These are phyloP conservation scores for Yarrowia keelungensis DNA, from an alignment of 805 yeast genomes.

Conservation along the genomic window DNA sequence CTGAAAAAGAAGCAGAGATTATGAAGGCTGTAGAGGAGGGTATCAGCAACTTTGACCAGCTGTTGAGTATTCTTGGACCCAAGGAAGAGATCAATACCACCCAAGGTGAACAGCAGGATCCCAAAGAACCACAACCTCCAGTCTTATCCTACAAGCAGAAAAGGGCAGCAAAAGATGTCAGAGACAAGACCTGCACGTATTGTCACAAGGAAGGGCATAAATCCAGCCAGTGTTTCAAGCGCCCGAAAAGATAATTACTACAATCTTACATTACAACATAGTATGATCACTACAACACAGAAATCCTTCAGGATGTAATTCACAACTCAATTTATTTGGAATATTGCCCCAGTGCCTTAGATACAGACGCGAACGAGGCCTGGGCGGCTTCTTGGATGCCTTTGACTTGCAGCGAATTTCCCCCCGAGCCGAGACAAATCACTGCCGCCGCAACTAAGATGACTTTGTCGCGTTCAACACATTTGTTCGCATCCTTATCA, in stretches of 20 bases:
- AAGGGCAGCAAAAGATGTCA: slow-evolving; percentile 30
- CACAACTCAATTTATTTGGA: too few species aligned
- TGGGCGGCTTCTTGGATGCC: too few species aligned
- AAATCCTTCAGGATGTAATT: too few species aligned
- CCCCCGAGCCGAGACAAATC: too few species aligned
- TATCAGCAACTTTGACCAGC: slow-evolving; percentile 21
- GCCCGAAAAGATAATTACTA: slow-evolving; percentile 10
- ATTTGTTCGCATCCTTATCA: too few species aligned
- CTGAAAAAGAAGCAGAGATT: slow-evolving; percentile 25
- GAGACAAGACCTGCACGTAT: slow-evolving; percentile 19
- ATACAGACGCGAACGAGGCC: too few species aligned
- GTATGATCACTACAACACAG: too few species aligned
- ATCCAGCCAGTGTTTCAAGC: slow-evolving; percentile 32
- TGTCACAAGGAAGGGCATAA: slow-evolving; percentile 31
- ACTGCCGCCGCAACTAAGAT: too few species aligned
- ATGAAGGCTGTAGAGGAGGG: slow-evolving; percentile 14
- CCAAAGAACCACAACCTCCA: neutral
- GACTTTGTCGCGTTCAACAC: too few species aligned
- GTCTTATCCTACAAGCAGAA: slow-evolving; percentile 19
- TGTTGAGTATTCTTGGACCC: neutral
- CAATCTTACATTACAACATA: too few species aligned
- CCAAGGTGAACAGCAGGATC: neutral
- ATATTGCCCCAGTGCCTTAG: too few species aligned
- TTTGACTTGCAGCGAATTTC: too few species aligned
- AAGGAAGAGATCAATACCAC: neutral